Percentiles rank a stretch among this genome's conserved stretches.
phyloP scores from a whole-genome alignment of 257 asterid genomes.

The Penstemon eatonii region DNA sequence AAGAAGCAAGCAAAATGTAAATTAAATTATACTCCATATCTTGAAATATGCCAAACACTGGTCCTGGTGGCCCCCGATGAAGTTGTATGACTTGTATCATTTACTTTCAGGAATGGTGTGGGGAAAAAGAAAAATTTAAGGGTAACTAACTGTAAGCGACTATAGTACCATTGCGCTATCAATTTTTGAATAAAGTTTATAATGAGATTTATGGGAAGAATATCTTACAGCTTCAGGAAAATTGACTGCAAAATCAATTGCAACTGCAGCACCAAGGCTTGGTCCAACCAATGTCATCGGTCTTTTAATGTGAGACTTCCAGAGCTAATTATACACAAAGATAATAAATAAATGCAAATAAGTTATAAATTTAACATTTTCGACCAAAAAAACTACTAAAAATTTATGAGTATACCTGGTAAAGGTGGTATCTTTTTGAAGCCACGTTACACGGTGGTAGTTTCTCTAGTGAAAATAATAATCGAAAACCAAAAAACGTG shows the following conservation, averaged over 20 bases:
- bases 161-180: background rate
- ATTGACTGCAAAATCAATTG: constrained; percentile 73
- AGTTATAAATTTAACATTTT: background rate
- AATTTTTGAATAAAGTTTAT: background rate
- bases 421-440: constrained; percentile 69
- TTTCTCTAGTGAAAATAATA: constrained; percentile 38
- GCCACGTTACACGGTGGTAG: constrained; percentile 72
- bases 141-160: background rate
- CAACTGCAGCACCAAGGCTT: constrained; percentile 90
- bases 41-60: no score
- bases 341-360: background rate
- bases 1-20: background rate
- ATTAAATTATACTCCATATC: background rate
- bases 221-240: constrained; percentile 76
- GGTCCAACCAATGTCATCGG: constrained; percentile 85
- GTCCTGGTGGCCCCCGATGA: no score
- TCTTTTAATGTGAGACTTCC: constrained; percentile 73
- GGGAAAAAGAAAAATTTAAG: background rate
- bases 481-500: background rate
- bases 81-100: no score
- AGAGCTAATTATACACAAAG: constrained; percentile 40
- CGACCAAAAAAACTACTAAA: background rate
- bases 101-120: background rate
- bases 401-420: constrained; percentile 39
- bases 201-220: background rate